Evolutionary conservation across 2,329 filamentous ascomycete genomes (phyloP), one percentile per base, ranked within the genome.

Genomic region (Venturia aucupariae): DNA sequence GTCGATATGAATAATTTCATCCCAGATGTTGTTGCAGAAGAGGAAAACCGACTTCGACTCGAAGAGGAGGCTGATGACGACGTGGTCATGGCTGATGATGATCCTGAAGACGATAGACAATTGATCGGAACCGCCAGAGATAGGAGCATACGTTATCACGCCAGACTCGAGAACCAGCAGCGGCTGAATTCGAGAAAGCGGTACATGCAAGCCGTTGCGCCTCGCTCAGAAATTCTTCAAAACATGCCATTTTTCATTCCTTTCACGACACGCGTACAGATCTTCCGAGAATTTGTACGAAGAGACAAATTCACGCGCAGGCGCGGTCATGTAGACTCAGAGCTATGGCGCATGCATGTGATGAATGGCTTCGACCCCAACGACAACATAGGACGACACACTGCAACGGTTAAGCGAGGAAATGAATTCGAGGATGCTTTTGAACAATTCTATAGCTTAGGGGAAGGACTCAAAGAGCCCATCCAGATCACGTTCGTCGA

Each of bases 161-260:
- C 92, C 71, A 79, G 80, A 64, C 74, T 89, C 55, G 84, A 84
- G 68, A 79, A 81, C 46, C 83, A 86, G 68, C 86, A 90, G 70
- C 83, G 86, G 67, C 86, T 86, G 71, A 81, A 83, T 7, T 86
- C 86, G 54, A 82, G 87, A 44, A 86, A 87, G 68, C 86, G 90
- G 68, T 84, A 90, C 66, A 77, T 95, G 30, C 90, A 92, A 60
- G 84, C 88, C 17, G 86, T 96, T 66, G 90, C 89, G 0, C 93
- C 94, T 0, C 88, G 93, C 69, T 80, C 97, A 11, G 92, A 97
- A 71, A 90, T 99, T 5, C 77, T 99, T 61, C 88, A 94, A 69
- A 95, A 97, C 71, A 95, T 99, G 87, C 94, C 94, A 0, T 99
- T 97, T 73, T 90, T 93, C 68, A 94, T 99, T 55, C 94, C 93